These are phyloP conservation scores for Colletotrichum tropicale DNA, from an alignment of 2,329 filamentous ascomycete species.

Conservation along the genomic window DNA sequence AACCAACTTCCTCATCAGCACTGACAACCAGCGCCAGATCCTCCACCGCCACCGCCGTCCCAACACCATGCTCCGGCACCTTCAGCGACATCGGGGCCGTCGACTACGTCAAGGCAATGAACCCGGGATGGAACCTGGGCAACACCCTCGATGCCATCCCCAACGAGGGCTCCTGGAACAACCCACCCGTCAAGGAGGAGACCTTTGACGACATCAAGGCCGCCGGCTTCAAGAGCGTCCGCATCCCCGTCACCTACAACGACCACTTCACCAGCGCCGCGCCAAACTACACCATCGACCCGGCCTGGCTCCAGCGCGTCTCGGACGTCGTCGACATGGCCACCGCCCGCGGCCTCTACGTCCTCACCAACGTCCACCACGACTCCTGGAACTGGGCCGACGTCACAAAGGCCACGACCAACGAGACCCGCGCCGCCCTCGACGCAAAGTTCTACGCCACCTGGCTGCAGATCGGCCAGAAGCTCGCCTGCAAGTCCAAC, in stretches of 20 bases:
- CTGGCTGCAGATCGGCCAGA: conserved; percentile 62
- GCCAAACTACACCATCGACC: conserved; percentile 58
- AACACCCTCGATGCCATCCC: conserved; percentile 54
- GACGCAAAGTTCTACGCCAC: conserved; percentile 60
- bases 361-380: conserved; percentile 64
- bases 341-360: conserved; percentile 52
- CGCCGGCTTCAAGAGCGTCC: conserved; percentile 61
- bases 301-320: conserved; percentile 60
- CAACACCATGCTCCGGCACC: conserved; percentile 37
- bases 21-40: not conserved
- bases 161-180: conserved; percentile 64
- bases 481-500: conserved; percentile 58
- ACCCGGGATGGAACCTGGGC: conserved; percentile 65
- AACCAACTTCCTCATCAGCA: not conserved
- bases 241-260: conserved; percentile 65
- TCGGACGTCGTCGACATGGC: conserved; percentile 63
- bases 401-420: conserved; percentile 37
- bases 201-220: conserved; percentile 58
- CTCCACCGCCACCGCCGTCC: not conserved
- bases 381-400: conserved; percentile 65
- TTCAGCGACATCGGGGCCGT: conserved; percentile 51
- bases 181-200: conserved; percentile 49
- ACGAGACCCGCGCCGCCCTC: conserved; percentile 54
- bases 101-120: conserved; percentile 49
- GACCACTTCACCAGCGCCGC: conserved; percentile 57